These are phyloP conservation scores for Hypsizygus ulmarius DNA, from an alignment of 1,284 basidiomycete genomes.

Conservation along the genomic window DNA sequence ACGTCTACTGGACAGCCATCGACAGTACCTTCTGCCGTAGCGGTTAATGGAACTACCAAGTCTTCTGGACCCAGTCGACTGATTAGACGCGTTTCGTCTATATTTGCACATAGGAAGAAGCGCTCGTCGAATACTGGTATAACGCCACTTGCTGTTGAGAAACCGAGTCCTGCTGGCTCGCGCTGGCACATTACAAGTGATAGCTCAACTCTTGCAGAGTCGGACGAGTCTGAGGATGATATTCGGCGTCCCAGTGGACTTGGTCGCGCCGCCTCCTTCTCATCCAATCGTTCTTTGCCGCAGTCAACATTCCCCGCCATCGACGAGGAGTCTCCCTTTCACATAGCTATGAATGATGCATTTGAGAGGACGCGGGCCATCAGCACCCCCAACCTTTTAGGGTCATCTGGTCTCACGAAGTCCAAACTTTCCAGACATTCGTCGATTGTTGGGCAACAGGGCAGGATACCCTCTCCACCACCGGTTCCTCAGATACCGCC, in stretches of 20 bases:
- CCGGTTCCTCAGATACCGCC: constrained; percentile 17
- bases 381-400: constrained; percentile 22
- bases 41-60: constrained; percentile 3
- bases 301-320: constrained; percentile 29
- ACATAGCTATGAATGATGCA: constrained; percentile 10
- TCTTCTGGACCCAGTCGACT: constrained; percentile 15
- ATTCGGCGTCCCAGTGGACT: constrained; percentile 43
- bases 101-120: constrained; percentile 15
- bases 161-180: not conserved
- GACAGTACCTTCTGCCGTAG: not conserved
- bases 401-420: constrained; percentile 1
- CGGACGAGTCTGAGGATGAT: constrained; percentile 30
- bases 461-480: not conserved
- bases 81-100: constrained; percentile 20
- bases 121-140: constrained; percentile 6
- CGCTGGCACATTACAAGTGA: constrained; percentile 14
- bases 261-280: constrained; percentile 34
- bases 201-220: constrained; percentile 21
- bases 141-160: constrained; percentile 5
- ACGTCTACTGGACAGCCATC: constrained; percentile 8
- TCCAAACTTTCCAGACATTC: constrained; percentile 6
- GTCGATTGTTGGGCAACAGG: constrained; percentile 5
- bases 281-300: constrained; percentile 34
- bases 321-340: constrained; percentile 20
- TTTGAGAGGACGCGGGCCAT: constrained; percentile 26